Conservation (phyloP, 2,329 filamentous ascomycete species). For the Tolypocladium tropicale region DNA sequence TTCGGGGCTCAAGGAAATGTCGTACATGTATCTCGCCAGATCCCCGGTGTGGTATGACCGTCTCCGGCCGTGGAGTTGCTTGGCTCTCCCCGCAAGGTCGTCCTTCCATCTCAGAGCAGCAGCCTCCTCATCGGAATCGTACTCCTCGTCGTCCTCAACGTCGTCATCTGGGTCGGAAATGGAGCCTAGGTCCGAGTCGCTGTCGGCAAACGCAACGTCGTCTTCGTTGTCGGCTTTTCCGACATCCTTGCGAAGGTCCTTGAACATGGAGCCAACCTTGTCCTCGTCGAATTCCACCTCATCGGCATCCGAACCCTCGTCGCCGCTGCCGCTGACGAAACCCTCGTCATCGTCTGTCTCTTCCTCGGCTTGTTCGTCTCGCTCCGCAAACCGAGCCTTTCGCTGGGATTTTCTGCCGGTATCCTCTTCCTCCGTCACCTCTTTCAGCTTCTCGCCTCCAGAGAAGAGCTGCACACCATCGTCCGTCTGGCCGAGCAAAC, state of each 20-base stretch:
- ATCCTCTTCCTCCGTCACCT: conserved; percentile 42
- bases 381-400: conserved; percentile 45
- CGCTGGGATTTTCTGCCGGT: conserved; percentile 50
- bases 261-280: conserved; percentile 48
- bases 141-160: conserved; percentile 40
- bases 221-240: conserved; percentile 48
- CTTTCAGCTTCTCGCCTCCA: conserved; percentile 58
- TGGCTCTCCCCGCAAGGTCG: conserved; percentile 68
- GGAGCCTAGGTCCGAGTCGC: conserved; percentile 91
- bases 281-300: conserved; percentile 45
- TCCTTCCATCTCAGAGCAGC: conserved; percentile 77
- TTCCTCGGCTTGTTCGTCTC: conserved; percentile 49
- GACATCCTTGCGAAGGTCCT: conserved; percentile 33
- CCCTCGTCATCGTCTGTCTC: conserved; percentile 42
- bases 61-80: conserved; percentile 57
- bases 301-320: conserved; percentile 40
- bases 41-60: conserved; percentile 70
- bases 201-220: conserved; percentile 86
- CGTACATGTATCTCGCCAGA: conserved; percentile 81
- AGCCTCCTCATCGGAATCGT: conserved; percentile 55
- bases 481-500: conserved; percentile 71
- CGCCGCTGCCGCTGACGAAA: conserved; percentile 43
- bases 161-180: conserved; percentile 49
- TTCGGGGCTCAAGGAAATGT: conserved; percentile 62
- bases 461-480: conserved; percentile 79